A percentile compares a stretch with the other conserved stretches of the same genome.
phyloP scores from a whole-genome alignment of 2,329 filamentous ascomycete genomes.

The Nothophaeocryptopus gaeumannii region DNA sequence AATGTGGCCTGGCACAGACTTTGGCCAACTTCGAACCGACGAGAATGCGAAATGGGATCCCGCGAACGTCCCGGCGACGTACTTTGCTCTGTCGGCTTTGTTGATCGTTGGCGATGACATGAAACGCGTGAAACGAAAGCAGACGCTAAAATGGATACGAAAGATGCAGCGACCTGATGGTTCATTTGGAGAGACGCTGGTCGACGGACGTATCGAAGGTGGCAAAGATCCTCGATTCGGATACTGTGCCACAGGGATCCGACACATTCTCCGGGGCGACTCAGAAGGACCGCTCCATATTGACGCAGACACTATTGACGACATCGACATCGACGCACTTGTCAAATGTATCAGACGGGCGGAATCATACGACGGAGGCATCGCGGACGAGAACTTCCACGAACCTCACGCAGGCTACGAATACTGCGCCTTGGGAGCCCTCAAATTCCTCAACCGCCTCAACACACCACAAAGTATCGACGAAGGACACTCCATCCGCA shows the following conservation, averaged over 20 bases:
- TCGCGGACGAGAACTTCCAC: constrained; percentile 72
- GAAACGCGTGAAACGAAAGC: constrained; percentile 61
- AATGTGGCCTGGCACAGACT: constrained; percentile 70
- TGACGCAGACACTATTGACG: constrained; percentile 57
- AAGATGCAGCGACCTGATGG: constrained; percentile 77
- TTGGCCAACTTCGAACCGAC: constrained; percentile 48
- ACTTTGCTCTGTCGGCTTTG: constrained; percentile 78
- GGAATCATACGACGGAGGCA: constrained; percentile 77
- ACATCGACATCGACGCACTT: constrained; percentile 71
- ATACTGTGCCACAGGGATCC: constrained; percentile 75
- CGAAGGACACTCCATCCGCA: constrained; percentile 14
- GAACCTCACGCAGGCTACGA: constrained; percentile 90
- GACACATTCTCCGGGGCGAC: constrained; percentile 68
- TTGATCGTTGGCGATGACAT: constrained; percentile 62
- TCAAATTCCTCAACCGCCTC: constrained; percentile 70
- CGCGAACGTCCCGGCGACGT: constrained; percentile 83
- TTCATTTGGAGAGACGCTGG: constrained; percentile 82
- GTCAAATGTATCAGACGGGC: constrained; percentile 67
- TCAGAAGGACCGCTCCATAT: constrained; percentile 53
- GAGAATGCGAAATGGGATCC: constrained; percentile 63
- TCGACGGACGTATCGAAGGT: constrained; percentile 63
- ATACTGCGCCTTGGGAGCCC: constrained; percentile 78
- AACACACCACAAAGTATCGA: constrained; percentile 6
- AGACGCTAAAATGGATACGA: constrained; percentile 71
- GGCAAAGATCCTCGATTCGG: constrained; percentile 84